phyloP scores from a whole-genome alignment of 2,329 filamentous ascomycete genomes.

The Xylaria sp. region DNA sequence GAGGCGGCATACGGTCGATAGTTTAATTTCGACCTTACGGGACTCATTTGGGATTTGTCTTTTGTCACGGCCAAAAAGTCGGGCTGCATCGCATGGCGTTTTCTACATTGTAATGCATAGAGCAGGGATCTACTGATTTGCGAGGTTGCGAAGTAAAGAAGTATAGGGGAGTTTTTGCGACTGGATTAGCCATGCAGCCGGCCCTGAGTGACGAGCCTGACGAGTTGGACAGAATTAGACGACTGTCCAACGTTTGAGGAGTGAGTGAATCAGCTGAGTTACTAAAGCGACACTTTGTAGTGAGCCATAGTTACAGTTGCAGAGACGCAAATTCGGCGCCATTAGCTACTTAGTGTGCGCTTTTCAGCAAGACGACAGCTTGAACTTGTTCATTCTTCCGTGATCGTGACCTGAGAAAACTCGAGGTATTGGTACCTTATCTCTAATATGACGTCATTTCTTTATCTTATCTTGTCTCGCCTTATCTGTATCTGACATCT shows the following conservation, averaged over 20 bases:
- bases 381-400: background rate
- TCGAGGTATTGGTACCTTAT: background rate
- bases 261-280: background rate
- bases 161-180: background rate
- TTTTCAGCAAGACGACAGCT: background rate
- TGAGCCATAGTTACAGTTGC: too few species aligned
- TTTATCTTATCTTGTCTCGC: background rate
- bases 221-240: background rate
- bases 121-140: slow-evolving; percentile 15
- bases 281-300: too few species aligned
- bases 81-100: slow-evolving; percentile 35
- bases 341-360: too few species aligned
- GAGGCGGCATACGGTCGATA: slow-evolving; percentile 35
- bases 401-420: background rate
- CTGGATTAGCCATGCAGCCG: background rate
- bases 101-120: slow-evolving; percentile 25
- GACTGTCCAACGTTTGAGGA: background rate
- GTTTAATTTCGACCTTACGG: slow-evolving; percentile 31
- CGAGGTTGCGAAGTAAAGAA: slow-evolving; percentile 13
- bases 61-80: slow-evolving; percentile 16
- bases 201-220: background rate
- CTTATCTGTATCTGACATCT: too few species aligned
- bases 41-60: slow-evolving; percentile 28
- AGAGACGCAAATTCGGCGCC: too few species aligned
- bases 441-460: slow-evolving; percentile 7